Base-by-base conservation (phyloP, 805 yeast species). In the Pichia nanzhaoensis region DNA sequence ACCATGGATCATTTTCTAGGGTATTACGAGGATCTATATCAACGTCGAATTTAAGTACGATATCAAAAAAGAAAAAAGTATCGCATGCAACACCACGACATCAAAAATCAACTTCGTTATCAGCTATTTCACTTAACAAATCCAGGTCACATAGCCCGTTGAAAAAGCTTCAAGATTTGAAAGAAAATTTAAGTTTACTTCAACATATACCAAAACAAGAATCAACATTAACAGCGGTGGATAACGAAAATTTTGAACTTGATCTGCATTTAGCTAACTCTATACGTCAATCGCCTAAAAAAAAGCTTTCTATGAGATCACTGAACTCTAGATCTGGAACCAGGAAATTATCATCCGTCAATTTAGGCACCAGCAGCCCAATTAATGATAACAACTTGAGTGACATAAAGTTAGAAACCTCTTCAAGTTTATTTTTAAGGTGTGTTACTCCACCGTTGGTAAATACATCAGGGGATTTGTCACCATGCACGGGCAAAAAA, bases 201-300 rank as follows among this genome's bases (percentile, higher is more conserved):
- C 33, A 35, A n/a, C 34, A 13, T 41, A 43, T 12, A 21, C 14
- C 41, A 22, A 33, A 33, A 28, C 20, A 28, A 27, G 37, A 34
- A 31, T 27, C 42, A 12, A 16, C 27, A 24, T 24, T 24, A 17
- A 22, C 13, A 13, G 21, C 18, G 10, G 28, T 10, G 9, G 9
- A 24, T 17, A 19, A 34, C 34, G 35, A 20, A 21, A 44, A 51
- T 17, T 55, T 55, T 6, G 61, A 60, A 31, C 45, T 60, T 10
- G 60, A 60, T 37, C 53, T 62, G 32, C 61, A 60, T 33, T 51
- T 55, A 33, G 41, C 58, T 12, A 57, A 59, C 22, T 41, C 55
- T 14, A 47, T 58, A 10, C 63, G 59, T 37, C 48, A 46, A 19
- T 62, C 66, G 1, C 64, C 67, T 1, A 53, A 45, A 33, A 55